Evolutionary conservation across 129 eudicot genomes (phyloP).

Genomic region (Helichrysum umbraculigerum): DNA sequence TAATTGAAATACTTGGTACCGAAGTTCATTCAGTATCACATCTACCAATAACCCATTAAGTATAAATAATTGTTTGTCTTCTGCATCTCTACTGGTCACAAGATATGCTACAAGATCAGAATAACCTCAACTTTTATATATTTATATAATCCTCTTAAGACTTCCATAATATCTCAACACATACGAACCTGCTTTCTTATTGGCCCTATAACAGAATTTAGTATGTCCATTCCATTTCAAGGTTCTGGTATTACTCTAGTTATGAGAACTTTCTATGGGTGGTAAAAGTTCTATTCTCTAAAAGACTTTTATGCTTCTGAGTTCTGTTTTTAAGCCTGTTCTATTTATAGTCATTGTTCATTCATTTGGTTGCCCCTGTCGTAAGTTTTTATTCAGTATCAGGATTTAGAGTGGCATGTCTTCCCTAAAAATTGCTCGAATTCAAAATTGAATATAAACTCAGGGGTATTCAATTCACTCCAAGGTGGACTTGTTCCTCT

Average conservation of each 20-base stretch:
- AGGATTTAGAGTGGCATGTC: not conserved
- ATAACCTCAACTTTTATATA: not conserved
- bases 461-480: not conserved
- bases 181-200: not conserved
- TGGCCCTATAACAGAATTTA: not conserved
- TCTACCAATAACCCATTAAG: not conserved
- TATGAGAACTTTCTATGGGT: too few relatives aligned
- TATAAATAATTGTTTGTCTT: not conserved
- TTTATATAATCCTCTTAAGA: not conserved
- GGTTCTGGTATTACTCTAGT: not conserved
- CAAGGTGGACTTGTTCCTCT: not conserved
- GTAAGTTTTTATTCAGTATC: not conserved
- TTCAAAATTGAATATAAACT: not conserved
- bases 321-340: not conserved
- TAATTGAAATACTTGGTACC: conserved; percentile 5
- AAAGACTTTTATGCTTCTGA: not conserved
- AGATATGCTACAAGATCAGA: not conserved
- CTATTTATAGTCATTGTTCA: not conserved
- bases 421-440: not conserved
- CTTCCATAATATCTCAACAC: not conserved
- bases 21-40: not conserved
- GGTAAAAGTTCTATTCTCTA: not conserved
- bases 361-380: not conserved
- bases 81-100: not conserved
- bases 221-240: not conserved